Evolutionary conservation across 495 filamentous ascomycete genomes (phyloP).

Genomic region (Glarea lozoyensis): DNA sequence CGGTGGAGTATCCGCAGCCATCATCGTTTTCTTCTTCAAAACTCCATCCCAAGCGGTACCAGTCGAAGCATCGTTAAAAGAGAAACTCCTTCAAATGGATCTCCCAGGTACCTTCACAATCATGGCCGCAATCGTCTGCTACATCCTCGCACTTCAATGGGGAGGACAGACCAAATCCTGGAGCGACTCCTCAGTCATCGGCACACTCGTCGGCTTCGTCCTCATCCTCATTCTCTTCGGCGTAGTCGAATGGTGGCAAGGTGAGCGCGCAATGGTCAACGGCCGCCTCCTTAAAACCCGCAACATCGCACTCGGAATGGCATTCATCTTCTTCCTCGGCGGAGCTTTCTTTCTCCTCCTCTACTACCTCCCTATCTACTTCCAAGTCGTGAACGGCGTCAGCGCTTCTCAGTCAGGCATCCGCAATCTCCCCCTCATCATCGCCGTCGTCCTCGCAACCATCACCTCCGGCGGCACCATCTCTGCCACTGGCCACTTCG

Average conservation of each 20-base stretch:
- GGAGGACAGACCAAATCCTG: conserved; percentile 66
- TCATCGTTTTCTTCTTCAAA: conserved; percentile 37
- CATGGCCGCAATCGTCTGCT: conserved; percentile 51
- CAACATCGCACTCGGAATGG: conserved; percentile 44
- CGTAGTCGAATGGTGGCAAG: conserved; percentile 50
- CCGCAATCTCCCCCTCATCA: conserved; percentile 33
- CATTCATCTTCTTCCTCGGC: conserved; percentile 46
- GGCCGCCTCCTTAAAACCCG: conserved; percentile 54
- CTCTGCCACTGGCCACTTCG: conserved; percentile 23
- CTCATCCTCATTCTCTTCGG: conserved; percentile 55
- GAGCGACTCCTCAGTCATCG: conserved; percentile 57
- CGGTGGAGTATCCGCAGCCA: conserved; percentile 35
- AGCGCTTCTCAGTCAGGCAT: conserved; percentile 17
- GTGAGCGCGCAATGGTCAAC: conserved; percentile 58
- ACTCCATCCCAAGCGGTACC: conserved; percentile 33
- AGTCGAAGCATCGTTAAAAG: conserved; percentile 9
- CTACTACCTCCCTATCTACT: conserved; percentile 71
- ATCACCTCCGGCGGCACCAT: conserved; percentile 28
- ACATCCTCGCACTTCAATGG: conserved; percentile 82
- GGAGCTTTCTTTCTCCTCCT: conserved; percentile 51
- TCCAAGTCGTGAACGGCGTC: conserved; percentile 65
- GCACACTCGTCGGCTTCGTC: conserved; percentile 59
- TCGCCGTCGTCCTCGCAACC: conserved; percentile 26
- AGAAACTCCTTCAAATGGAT: conserved; percentile 22
- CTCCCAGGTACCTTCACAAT: conserved; percentile 16